A percentile compares a stretch with the other conserved stretches of the same genome.
These are phyloP conservation scores for Mucor velutinosus DNA, from an alignment of 371 early-diverging fungal species.

Conservation along the genomic window DNA sequence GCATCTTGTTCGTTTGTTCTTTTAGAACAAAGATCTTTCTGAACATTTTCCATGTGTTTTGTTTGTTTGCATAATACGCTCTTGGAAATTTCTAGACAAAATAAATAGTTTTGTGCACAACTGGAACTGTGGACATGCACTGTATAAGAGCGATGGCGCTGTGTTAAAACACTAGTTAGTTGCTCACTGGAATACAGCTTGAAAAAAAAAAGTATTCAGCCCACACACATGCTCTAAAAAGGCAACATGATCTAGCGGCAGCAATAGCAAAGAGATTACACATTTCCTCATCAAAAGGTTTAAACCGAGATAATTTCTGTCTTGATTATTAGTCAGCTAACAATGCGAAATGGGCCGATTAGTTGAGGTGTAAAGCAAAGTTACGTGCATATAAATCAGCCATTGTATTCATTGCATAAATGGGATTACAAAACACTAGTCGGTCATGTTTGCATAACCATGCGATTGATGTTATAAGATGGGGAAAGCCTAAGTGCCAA, in stretches of 20 bases:
- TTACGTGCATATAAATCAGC: not conserved
- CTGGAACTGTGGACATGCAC: too few relatives aligned
- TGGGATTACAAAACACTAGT: not conserved
- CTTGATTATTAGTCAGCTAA: too few relatives aligned
- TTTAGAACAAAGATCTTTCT: not conserved
- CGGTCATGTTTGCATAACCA: not conserved
- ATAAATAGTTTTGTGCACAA: too few relatives aligned
- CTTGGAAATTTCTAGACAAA: too few relatives aligned
- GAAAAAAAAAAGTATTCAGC: too few relatives aligned
- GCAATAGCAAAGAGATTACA: not conserved
- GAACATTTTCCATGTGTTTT: not conserved
- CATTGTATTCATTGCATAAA: too few relatives aligned
- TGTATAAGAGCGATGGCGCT: too few relatives aligned
- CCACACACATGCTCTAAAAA: too few relatives aligned
- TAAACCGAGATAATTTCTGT: not conserved
- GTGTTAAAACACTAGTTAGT: too few relatives aligned
- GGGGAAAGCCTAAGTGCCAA: not conserved
- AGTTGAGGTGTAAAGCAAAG: not conserved
- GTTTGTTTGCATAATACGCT: not conserved
- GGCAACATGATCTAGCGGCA: not conserved
- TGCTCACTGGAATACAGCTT: too few relatives aligned
- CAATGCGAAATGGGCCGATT: not conserved
- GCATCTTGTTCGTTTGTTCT: not conserved
- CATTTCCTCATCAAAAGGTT: not conserved
- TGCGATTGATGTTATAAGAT: not conserved